Evolutionary conservation across 345 rosid species (phyloP).

Genomic region (Orychophragmus violaceus): DNA sequence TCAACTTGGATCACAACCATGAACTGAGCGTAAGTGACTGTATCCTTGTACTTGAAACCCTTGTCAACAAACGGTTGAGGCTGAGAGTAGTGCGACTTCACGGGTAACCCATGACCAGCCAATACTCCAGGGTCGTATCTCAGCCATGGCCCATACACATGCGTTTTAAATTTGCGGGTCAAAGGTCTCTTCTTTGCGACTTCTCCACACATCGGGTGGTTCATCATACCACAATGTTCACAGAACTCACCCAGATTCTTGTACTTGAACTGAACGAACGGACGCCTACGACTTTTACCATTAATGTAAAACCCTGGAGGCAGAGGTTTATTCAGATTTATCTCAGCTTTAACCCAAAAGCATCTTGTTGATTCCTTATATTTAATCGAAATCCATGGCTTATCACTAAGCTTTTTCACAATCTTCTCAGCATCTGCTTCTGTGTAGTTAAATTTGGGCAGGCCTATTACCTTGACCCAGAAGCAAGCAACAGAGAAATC

Average conservation of each 20-base stretch:
- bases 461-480: not conserved
- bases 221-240: not conserved
- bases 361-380: not conserved
- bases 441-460: not conserved
- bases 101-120: not conserved
- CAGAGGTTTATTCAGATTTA: not conserved
- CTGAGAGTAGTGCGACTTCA: not conserved
- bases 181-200: not conserved
- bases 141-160: not conserved
- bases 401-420: not conserved
- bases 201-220: not conserved
- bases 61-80: not conserved
- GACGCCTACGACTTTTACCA: not conserved
- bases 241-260: not conserved
- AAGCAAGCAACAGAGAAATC: not conserved
- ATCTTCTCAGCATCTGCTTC: not conserved
- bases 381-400: not conserved
- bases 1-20: not conserved
- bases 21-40: not conserved
- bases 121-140: not conserved
- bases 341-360: not conserved
- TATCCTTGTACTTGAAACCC: not conserved
- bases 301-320: not conserved
- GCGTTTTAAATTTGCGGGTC: not conserved
- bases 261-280: not conserved